Conservation (phyloP, 768 basidiomycete species). For the Termitomyces sp. region DNA sequence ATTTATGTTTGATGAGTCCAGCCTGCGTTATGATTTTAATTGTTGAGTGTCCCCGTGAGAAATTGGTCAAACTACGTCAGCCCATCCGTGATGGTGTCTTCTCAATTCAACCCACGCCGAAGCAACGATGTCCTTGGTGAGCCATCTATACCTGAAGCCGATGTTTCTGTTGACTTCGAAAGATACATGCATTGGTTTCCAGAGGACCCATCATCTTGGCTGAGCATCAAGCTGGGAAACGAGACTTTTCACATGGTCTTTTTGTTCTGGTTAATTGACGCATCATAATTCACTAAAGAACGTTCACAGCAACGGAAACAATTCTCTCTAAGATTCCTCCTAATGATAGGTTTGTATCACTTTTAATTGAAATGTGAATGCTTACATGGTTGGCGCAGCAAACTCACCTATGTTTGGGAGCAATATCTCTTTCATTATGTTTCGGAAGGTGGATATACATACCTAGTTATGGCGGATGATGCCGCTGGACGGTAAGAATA, state of each 20-base stretch:
- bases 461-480: conserved; percentile 94
- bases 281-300: neutral
- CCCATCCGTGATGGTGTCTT: neutral
- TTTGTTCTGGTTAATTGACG: neutral
- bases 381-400: conserved; percentile 35
- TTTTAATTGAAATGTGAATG: neutral
- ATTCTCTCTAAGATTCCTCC: conserved; percentile 96
- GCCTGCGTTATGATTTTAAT: neutral
- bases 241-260: conserved; percentile 86
- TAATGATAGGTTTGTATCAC: conserved; percentile 48
- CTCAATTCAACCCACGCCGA: neutral
- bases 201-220: conserved; percentile 77
- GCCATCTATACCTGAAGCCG: neutral
- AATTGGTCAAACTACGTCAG: neutral
- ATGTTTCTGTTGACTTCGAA: neutral
- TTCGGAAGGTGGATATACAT: conserved; percentile 80
- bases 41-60: neutral
- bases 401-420: conserved; percentile 85
- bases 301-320: conserved; percentile 62
- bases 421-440: conserved; percentile 94
- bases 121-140: conserved; percentile 26
- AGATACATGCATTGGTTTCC: conserved; percentile 86
- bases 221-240: conserved; percentile 74
- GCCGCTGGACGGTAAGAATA: conserved; percentile 70
- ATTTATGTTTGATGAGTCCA: neutral